Evolutionary conservation across 495 filamentous ascomycete genomes (phyloP).

Genomic region (Astrothelium macrocarpum): DNA sequence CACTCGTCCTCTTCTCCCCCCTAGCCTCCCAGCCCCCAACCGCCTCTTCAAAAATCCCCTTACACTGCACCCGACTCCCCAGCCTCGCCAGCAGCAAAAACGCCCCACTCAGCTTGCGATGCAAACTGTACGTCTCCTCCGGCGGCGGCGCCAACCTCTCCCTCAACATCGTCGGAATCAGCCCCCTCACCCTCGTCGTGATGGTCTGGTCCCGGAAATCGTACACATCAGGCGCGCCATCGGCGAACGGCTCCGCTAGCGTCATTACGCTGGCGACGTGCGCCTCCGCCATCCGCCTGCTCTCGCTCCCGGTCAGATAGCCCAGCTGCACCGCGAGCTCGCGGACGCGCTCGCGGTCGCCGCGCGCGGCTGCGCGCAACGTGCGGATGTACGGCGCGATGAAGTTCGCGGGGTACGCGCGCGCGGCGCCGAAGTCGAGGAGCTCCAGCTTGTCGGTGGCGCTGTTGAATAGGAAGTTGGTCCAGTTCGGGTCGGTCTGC

Average conservation of each 20-base stretch:
- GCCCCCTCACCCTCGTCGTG: slow-evolving; percentile 73
- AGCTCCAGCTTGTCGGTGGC: slow-evolving; percentile 68
- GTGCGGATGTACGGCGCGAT: slow-evolving; percentile 67
- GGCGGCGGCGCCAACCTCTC: slow-evolving; percentile 85
- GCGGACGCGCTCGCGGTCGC: slow-evolving; percentile 52
- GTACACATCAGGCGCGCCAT: slow-evolving; percentile 68
- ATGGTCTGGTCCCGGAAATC: slow-evolving; percentile 93
- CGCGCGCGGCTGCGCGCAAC: slow-evolving; percentile 63
- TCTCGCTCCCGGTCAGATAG: slow-evolving; percentile 86
- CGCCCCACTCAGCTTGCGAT: slow-evolving; percentile 90
- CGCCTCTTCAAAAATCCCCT: slow-evolving; percentile 67
- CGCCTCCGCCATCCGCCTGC: slow-evolving; percentile 71
- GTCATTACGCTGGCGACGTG: slow-evolving; percentile 75
- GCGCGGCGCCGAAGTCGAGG: slow-evolving; percentile 87
- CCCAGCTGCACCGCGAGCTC: slow-evolving; percentile 71
- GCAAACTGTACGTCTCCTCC: slow-evolving; percentile 94
- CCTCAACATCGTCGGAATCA: slow-evolving; percentile 86
- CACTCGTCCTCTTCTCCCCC: slow-evolving; percentile 2
- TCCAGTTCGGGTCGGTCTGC: slow-evolving; percentile 99
- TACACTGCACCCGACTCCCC: slow-evolving; percentile 71
- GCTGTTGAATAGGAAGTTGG: slow-evolving; percentile 93
- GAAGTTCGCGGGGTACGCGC: slow-evolving; percentile 74
- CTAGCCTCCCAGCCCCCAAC: slow-evolving; percentile 38
- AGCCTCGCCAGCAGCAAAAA: slow-evolving; percentile 85
- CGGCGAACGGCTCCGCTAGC: slow-evolving; percentile 82